A percentile compares a stretch with the other conserved stretches of the same genome.
phyloP scores from a whole-genome alignment of 108 stramenopile species.

The Phaeodactylum tricornutum region DNA sequence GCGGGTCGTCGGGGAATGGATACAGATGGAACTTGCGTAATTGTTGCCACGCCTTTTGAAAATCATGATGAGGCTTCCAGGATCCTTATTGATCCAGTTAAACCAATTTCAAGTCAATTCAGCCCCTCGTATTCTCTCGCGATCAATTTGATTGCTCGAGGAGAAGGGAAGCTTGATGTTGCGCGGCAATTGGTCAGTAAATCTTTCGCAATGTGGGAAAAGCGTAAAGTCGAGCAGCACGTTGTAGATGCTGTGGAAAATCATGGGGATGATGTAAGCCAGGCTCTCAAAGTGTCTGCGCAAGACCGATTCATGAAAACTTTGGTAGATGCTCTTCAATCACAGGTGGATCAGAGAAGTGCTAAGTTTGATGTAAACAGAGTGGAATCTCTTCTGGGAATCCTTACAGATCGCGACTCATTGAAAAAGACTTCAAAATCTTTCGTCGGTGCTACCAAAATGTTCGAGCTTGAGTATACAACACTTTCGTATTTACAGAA shows the following conservation, averaged over 20 bases:
- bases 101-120: slow-evolving; percentile 73
- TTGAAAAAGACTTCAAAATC: slow-evolving; percentile 61
- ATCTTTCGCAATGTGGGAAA: slow-evolving; percentile 71
- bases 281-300: slow-evolving; percentile 17
- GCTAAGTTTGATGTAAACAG: slow-evolving; percentile 13
- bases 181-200: slow-evolving; percentile 59
- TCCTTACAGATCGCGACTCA: slow-evolving; percentile 48
- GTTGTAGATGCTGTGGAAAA: slow-evolving; percentile 18
- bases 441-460: slow-evolving; percentile 27
- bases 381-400: slow-evolving; percentile 19
- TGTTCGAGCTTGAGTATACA: slow-evolving; percentile 50
- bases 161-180: slow-evolving; percentile 57
- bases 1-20: slow-evolving; percentile 80
- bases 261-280: slow-evolving; percentile 14
- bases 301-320: slow-evolving; percentile 50
- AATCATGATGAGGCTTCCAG: slow-evolving; percentile 48
- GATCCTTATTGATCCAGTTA: slow-evolving; percentile 64
- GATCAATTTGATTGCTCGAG: slow-evolving; percentile 59
- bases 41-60: slow-evolving; percentile 73
- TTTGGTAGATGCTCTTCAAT: slow-evolving; percentile 34
- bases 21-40: slow-evolving; percentile 43
- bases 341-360: slow-evolving; percentile 21
- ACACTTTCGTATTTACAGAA: slow-evolving; percentile 47
- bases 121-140: slow-evolving; percentile 68
- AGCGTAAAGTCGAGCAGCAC: slow-evolving; percentile 31